Percentiles rank a stretch among this genome's conserved stretches.
Evolutionary conservation across 495 filamentous ascomycete species (phyloP).

Genomic region (Hypoxylon rickii): DNA sequence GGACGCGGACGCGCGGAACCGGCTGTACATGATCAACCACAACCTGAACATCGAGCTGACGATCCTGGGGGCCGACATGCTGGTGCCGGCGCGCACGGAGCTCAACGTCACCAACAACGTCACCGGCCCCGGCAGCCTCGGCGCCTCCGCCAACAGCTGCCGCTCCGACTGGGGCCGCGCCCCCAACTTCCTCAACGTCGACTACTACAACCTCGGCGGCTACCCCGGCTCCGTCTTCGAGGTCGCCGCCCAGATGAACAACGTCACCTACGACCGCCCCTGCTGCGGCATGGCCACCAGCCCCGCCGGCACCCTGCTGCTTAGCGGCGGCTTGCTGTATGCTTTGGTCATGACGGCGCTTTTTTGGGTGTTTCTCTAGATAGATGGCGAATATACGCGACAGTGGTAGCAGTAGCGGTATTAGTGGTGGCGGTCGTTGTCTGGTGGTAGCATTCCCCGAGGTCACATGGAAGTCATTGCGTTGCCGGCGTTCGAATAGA

Average conservation of each 20-base stretch:
- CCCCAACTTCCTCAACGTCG: constrained; percentile 87
- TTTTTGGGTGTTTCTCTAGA: constrained; percentile 25
- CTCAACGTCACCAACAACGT: constrained; percentile 72
- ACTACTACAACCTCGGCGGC: constrained; percentile 79
- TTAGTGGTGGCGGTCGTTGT: neutral
- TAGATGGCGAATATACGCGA: too few species aligned
- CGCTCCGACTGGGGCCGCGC: constrained; percentile 68
- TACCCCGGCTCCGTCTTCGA: constrained; percentile 83
- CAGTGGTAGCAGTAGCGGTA: neutral
- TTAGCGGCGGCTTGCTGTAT: constrained; percentile 8
- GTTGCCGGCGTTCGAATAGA: constrained; percentile 25
- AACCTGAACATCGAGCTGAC: constrained; percentile 80
- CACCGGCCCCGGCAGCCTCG: constrained; percentile 70
- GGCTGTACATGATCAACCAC: constrained; percentile 91
- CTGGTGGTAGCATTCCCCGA: too few species aligned
- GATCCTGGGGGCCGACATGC: constrained; percentile 60
- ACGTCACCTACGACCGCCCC: constrained; percentile 73
- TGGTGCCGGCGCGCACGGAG: constrained; percentile 75
- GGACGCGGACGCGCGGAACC: constrained; percentile 54
- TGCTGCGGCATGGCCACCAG: constrained; percentile 67
- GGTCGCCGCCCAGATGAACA: constrained; percentile 83
- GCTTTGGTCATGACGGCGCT: constrained; percentile 4
- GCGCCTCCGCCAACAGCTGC: constrained; percentile 69
- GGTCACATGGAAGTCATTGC: constrained; percentile 20
- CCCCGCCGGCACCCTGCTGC: constrained; percentile 22